These are phyloP conservation scores for Phytopythium vexans DNA, from an alignment of 352 stramenopile genomes.

Conservation along the genomic window DNA sequence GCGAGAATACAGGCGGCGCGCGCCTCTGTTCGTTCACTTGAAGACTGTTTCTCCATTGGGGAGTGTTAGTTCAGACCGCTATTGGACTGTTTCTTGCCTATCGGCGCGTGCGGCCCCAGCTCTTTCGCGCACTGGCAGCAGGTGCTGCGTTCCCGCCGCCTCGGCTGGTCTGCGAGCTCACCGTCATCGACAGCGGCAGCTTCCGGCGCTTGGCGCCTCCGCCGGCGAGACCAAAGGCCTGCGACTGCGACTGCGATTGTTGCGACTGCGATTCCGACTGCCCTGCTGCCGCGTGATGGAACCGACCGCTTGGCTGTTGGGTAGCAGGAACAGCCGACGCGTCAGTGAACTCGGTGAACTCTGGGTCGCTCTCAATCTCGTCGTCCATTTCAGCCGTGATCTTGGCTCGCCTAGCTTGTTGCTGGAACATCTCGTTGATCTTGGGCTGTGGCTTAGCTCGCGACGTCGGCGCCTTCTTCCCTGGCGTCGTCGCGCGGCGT, in stretches of 20 bases:
- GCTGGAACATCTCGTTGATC: slow-evolving; percentile 57
- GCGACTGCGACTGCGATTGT: slow-evolving; percentile 20
- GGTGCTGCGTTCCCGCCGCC: slow-evolving; percentile 8
- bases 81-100: slow-evolving; percentile 11
- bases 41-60: too few relatives aligned
- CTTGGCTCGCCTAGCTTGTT: slow-evolving; percentile 8
- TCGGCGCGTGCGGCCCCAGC: slow-evolving; percentile 61
- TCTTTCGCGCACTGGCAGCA: slow-evolving; percentile 42
- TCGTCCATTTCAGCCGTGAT: slow-evolving; percentile 26
- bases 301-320: slow-evolving; percentile 8
- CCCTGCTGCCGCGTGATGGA: slow-evolving; percentile 7
- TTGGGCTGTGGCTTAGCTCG: slow-evolving; percentile 37
- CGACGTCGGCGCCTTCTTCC: slow-evolving; percentile 12
- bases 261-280: slow-evolving; percentile 47
- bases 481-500: slow-evolving; percentile 13
- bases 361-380: slow-evolving; percentile 66
- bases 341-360: slow-evolving; percentile 51
- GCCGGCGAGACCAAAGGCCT: slow-evolving; percentile 7
- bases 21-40: too few relatives aligned
- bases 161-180: slow-evolving; percentile 42
- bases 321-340: slow-evolving; percentile 8
- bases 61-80: too few relatives aligned
- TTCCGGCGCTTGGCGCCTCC: slow-evolving; percentile 41
- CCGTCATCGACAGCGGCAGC: slow-evolving; percentile 66
- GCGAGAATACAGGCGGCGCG: too few relatives aligned